Base-by-base conservation (phyloP, 139 green algal genomes). In the Pseudopediastrum boryanum region DNA sequence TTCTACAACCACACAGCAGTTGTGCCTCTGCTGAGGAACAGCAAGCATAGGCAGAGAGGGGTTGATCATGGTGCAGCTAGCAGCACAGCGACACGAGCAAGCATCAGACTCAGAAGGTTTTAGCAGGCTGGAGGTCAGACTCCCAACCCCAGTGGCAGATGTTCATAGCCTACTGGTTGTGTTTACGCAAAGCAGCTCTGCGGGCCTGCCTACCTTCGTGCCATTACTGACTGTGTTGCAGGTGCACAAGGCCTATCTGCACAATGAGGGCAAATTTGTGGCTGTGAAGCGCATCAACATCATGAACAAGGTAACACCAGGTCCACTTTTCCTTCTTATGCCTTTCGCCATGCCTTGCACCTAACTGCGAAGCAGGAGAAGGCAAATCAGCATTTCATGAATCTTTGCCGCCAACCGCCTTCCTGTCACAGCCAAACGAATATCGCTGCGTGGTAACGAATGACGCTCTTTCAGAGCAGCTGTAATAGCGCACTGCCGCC, bases 201-300 rank as follows among this genome's bases (percentile, higher is more conserved):
- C 10, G 43, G 29, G 7, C 5, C 9, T 0, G 42, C 43, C 7
- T 19, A 5, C 38, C 13, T 1, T 70, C 10, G 46, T 4, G 21
- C 23, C 16, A 23, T 72, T 4, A 3, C n/a, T 59, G 27, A 64
- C 33, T n/a, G 38, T 38, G 31, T 46, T 61, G 48, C 79, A 93
- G 88, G 88, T 96, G 42, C 85, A 93, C 68, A 97, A 97, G 71
- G 93, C 84, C 0, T 97, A 94, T 59, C 75, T 90, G 36, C 85
- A 82, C 9, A 58, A 64, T 0, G 81, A 88, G 50, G 87, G 90
- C 59, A 75, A 84, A 4, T 97, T 95, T 83, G 93, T 95, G 70
- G 93, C 93, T 0, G 76, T 97, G 10, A 97, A 97, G 85, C 90
- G 90, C 42, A 95, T 97, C 71, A 95, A 90, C 58, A 77, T 86